phyloP scores from a whole-genome alignment of 176 grass and related monocot species.

The Puya raimondii region DNA sequence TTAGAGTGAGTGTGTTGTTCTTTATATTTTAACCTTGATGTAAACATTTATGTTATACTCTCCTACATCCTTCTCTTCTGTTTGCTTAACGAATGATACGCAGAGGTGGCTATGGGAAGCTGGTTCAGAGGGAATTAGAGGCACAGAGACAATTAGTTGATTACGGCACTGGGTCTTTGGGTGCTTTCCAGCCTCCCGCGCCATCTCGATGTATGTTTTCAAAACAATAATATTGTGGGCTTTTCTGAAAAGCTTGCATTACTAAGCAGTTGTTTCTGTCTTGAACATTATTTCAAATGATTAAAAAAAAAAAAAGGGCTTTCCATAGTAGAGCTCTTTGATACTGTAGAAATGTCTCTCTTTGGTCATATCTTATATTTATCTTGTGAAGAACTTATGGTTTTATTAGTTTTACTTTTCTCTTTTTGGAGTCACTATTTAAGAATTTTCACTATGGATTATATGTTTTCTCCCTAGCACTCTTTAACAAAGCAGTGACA shows the following conservation, averaged over 20 bases:
- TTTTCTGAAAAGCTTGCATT: neutral
- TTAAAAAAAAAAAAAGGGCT: neutral
- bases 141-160: slow-evolving; percentile 87
- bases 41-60: neutral
- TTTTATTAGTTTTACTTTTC: neutral
- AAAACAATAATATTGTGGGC: neutral
- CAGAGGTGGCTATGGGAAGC: slow-evolving; percentile 93
- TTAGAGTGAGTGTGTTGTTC: neutral
- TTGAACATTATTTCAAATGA: neutral
- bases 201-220: slow-evolving; percentile 21
- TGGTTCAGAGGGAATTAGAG: slow-evolving; percentile 95
- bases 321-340: neutral
- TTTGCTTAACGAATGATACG: slow-evolving; percentile 25
- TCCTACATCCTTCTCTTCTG: neutral
- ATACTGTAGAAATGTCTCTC: neutral
- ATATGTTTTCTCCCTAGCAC: too few species aligned
- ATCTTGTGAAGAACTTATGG: neutral
- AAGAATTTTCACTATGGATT: too few species aligned
- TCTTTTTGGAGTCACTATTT: too few species aligned
- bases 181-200: slow-evolving; percentile 19
- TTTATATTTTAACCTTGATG: neutral
- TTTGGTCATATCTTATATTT: neutral
- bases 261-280: neutral
- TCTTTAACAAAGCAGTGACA: too few species aligned
- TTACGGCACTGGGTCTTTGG: slow-evolving; percentile 52